phyloP scores from a whole-genome alignment of 306 rosid species.

The Alnus rubra region DNA sequence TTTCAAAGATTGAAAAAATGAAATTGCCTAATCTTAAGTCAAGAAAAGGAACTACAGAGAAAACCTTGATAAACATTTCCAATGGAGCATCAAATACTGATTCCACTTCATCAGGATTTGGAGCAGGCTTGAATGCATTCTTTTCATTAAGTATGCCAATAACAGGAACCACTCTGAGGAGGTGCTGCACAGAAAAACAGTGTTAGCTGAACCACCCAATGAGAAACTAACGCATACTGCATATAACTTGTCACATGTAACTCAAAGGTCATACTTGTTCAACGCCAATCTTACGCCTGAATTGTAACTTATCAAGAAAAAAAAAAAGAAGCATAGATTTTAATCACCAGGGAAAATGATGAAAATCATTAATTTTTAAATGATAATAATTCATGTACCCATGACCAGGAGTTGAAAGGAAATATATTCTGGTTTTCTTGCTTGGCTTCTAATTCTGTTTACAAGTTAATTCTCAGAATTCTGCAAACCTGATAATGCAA shows the following conservation, averaged over 20 bases:
- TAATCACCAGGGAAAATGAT: background rate
- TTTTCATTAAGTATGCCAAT: constrained; percentile 81
- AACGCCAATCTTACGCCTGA: background rate
- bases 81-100: constrained; percentile 85
- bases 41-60: constrained; percentile 10
- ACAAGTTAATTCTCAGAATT: background rate
- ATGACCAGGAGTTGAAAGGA: background rate
- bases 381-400: background rate
- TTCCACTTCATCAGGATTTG: constrained; percentile 85
- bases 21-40: background rate
- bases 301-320: background rate
- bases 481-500: background rate
- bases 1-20: background rate
- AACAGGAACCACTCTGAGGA: constrained; percentile 87
- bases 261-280: background rate
- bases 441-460: background rate
- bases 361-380: background rate
- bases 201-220: background rate
- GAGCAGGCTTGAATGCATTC: constrained; percentile 67
- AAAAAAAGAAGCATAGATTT: background rate
- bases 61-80: constrained; percentile 95
- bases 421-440: background rate
- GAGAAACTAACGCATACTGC: background rate
- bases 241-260: constrained; percentile 1
- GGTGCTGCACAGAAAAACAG: constrained; percentile 58